Evolutionary conservation across 129 eudicot genomes (phyloP), one percentile per base, ranked within the genome.

Genomic region (Lactuca sativa): DNA sequence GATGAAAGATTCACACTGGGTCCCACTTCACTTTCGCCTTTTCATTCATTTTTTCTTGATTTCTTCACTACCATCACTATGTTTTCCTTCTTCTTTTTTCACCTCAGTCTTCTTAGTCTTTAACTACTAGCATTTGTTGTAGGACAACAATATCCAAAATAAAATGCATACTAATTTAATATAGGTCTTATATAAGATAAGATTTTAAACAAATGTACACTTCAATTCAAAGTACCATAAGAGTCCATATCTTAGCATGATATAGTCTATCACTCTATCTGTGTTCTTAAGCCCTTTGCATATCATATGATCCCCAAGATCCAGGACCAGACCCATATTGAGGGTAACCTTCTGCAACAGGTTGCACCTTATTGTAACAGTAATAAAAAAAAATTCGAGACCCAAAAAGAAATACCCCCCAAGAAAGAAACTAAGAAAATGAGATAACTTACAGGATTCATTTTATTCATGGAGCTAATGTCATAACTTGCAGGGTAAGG

Each of bases 281-380:
- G 77, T 84, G 92, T 31, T 86, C 91, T 75, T 86, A 95, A 80
- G 80, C 80, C 75, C 84, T 79, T 76, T 86, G 96, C 78, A 78
- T 70, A 71, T 86, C 90, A 68, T 92, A 84, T 43, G 91, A 43
- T 56, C 88, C 96, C 98, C 98, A 92, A 33, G 84, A 54, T 71
- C 93, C 96, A 71, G 90, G 88, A 73, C 87, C 98, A 79, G 89
- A 80, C 70, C 83, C 96, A 86, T 89, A 86, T 62, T 86, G 98
- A 67, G 95, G 83, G 81, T 86, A 92, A 56, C 76, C 90, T 85
- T 92, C 95, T 51, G 74, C 89, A 79, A 85, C 83, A 74, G 90
- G 71, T 73, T 85, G 96, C 54, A 69, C 78, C 93, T 85, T 84
- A 58, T 64, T 51, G 9, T 36, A 56, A 60, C 51, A 53, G 43